Conservation (phyloP, 2,329 filamentous ascomycete genomes). For the Alternaria longipes region DNA sequence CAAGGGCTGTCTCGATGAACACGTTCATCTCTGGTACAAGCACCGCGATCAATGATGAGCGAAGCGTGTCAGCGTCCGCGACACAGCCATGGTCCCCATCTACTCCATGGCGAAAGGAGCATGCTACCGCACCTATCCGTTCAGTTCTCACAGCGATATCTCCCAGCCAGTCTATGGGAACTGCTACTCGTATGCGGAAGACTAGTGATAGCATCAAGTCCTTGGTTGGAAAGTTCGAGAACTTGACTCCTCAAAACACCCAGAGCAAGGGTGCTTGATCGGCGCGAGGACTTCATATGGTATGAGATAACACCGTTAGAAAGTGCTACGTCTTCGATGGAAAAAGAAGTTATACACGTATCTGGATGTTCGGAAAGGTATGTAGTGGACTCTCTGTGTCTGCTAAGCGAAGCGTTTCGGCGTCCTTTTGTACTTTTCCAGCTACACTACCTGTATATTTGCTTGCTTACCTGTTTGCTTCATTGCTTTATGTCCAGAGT, state of each 20-base stretch:
- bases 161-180: background rate
- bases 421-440: background rate
- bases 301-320: background rate
- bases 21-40: background rate
- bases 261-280: background rate
- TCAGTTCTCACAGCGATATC: background rate
- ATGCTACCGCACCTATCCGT: background rate
- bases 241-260: background rate
- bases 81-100: background rate
- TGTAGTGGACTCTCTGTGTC: background rate
- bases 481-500: background rate
- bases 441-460: background rate
- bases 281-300: background rate
- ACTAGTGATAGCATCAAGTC: conserved; percentile 9
- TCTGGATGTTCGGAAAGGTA: background rate
- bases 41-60: background rate
- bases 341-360: background rate
- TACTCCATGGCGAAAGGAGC: background rate
- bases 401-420: background rate
- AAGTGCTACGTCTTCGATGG: background rate
- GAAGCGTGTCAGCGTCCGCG: background rate
- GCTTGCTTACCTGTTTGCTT: background rate
- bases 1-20: background rate
- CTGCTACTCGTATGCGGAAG: background rate
- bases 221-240: conserved; percentile 4